Evolutionary conservation across 805 yeast genomes (phyloP), one percentile per base, ranked within the genome.

Genomic region (Scheffersomyces coipomensis): DNA sequence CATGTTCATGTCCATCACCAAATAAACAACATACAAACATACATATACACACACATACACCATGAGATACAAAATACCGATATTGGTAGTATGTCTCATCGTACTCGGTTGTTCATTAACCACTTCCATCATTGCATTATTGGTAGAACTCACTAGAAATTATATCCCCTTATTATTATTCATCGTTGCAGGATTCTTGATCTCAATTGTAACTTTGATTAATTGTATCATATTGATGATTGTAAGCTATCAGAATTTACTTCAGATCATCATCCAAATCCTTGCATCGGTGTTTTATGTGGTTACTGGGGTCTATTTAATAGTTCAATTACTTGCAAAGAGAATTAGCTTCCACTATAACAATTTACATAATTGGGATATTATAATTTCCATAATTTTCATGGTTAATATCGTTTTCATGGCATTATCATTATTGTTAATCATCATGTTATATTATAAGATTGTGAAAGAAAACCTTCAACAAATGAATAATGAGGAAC

Each of bases 251-350:
- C 30, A 27, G 15, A 6, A 27, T n/a, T 42, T 29, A 26, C 24
- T 27, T 10, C 38, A 39, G 27, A 12, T 46, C 7, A 13, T 37
- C 11, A 15, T 34, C 9, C 45, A 44, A 33, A n/a, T 29, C 13
- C 10, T 39, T 6, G 16, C 38, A 9, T 41, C 44, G 16, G 15
- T 42, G 4, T 36, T 46, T 15, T 37, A 48, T 15, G 24, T 45
- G 23, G 35, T 42, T 15, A 37, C 50, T 7, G 52, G 52, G 4
- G 38, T 48, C 19, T 15, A 33, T 15, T 13, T 36, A 18, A 32
- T 32, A 10, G 34, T 39, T 12, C 26, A 30, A 22, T 18, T 42
- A 9, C 36, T 42, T 19, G 29, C 27, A 17, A 22, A 25, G 11
- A 24, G 23, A 22, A 25, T 34, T 11, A 23, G 23, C 13, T 11